These are phyloP conservation scores for Wickerhamomyces chambardii DNA, from an alignment of 805 yeast genomes.

Conservation along the genomic window DNA sequence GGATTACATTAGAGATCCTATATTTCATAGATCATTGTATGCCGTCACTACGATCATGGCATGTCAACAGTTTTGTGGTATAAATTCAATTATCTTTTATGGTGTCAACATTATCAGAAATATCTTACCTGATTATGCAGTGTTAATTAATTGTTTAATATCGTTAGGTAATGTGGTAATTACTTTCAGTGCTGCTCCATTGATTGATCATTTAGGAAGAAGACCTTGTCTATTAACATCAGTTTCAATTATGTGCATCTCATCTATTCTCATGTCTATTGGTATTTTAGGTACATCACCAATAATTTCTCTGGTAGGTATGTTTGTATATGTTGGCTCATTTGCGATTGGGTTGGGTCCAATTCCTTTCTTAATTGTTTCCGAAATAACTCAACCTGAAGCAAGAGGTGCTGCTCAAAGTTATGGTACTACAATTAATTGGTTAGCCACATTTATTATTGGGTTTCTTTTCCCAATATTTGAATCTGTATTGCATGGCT, in stretches of 20 bases:
- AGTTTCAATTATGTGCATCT: constrained; percentile 55
- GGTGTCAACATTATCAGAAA: constrained; percentile 80
- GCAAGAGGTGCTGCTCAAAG: constrained; percentile 87
- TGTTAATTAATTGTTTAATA: constrained; percentile 64
- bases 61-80: constrained; percentile 89
- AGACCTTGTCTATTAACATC: constrained; percentile 64
- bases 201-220: constrained; percentile 73
- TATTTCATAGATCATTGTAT: constrained; percentile 46
- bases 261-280: constrained; percentile 52
- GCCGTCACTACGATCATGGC: constrained; percentile 67
- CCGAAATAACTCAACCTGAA: constrained; percentile 79
- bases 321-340: constrained; percentile 66
- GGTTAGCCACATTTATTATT: constrained; percentile 81
- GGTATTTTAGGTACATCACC: constrained; percentile 49
- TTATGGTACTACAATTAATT: constrained; percentile 84
- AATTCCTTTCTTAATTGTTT: constrained; percentile 80
- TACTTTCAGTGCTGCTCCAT: constrained; percentile 64
- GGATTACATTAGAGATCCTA: constrained; percentile 40
- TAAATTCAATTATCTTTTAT: constrained; percentile 86
- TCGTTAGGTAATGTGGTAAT: constrained; percentile 67
- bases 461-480: constrained; percentile 77
- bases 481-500: constrained; percentile 61
- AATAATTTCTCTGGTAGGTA: constrained; percentile 46
- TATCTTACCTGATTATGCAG: constrained; percentile 64
- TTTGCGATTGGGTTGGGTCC: constrained; percentile 96